Percentiles rank a stretch among this genome's conserved stretches.
Evolutionary conservation across 768 basidiomycete species (phyloP).

Genomic region (Auriscalpium microsporum): DNA sequence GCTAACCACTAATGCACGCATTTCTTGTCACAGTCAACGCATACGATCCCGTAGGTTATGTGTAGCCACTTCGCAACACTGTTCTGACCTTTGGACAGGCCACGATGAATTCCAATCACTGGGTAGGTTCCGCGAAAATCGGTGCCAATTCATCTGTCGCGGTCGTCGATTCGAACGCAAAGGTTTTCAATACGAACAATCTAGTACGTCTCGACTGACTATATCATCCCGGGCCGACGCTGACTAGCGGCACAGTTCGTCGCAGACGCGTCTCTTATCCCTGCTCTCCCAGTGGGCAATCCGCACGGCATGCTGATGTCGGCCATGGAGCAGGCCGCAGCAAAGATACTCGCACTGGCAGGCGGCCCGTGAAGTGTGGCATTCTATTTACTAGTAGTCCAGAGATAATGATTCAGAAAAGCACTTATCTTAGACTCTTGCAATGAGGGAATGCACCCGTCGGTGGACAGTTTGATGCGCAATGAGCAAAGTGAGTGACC

Average conservation of each 20-base stretch:
- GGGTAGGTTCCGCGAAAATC: conserved; percentile 49
- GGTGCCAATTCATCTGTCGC: conserved; percentile 26
- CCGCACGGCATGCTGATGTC: conserved; percentile 51
- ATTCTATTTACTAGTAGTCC: too few species aligned
- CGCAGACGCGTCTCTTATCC: conserved; percentile 44
- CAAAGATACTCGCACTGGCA: conserved; percentile 45
- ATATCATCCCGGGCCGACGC: conserved; percentile 8
- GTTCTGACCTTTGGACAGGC: conserved; percentile 23
- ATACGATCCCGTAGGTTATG: conserved; percentile 20
- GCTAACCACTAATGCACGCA: not conserved
- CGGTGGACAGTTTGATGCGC: too few species aligned
- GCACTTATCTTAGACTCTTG: too few species aligned
- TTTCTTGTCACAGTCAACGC: conserved; percentile 17
- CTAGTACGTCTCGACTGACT: conserved; percentile 16
- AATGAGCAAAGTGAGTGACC: too few species aligned
- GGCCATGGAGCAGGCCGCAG: conserved; percentile 47
- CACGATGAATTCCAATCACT: conserved; percentile 52
- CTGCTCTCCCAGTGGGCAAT: conserved; percentile 49
- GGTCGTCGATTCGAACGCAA: conserved; percentile 52
- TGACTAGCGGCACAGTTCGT: conserved; percentile 47
- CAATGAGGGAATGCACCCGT: too few species aligned
- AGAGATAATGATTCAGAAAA: too few species aligned
- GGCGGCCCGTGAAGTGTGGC: conserved; percentile 35
- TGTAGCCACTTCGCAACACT: conserved; percentile 16
- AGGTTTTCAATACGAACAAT: conserved; percentile 40